A percentile compares a stretch with the other conserved stretches of the same genome.
Conservation (phyloP, 179 eudicot species). For the Carnegiea gigantea region DNA sequence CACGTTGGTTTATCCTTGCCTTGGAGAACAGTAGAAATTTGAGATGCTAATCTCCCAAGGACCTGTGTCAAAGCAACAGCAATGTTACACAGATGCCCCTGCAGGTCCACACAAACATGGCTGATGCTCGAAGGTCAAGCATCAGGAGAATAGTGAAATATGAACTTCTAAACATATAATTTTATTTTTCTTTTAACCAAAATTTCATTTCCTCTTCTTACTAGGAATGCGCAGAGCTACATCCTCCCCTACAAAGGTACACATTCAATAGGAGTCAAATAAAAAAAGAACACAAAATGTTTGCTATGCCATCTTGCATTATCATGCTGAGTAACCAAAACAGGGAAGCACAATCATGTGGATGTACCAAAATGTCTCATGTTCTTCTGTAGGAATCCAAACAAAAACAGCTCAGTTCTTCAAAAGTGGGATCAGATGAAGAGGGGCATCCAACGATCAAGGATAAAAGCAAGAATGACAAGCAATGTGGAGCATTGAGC, state of each 20-base stretch:
- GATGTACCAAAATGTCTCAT: not conserved
- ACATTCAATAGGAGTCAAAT: not conserved
- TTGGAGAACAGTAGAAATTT: slow-evolving; percentile 83
- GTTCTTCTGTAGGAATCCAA: not conserved
- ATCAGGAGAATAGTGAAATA: not conserved
- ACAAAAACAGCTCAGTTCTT: not conserved
- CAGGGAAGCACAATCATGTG: not conserved
- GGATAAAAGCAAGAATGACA: not conserved
- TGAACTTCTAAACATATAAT: not conserved
- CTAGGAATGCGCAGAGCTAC: not conserved
- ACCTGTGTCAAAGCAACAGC: slow-evolving; percentile 45
- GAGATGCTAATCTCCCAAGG: slow-evolving; percentile 94
- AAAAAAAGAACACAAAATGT: not conserved
- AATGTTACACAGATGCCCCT: not conserved
- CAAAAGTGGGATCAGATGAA: not conserved
- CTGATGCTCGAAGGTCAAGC: slow-evolving; percentile 6
- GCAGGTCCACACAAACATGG: slow-evolving; percentile 11
- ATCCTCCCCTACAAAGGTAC: not conserved
- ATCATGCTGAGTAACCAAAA: not conserved
- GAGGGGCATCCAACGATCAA: too few relatives aligned
- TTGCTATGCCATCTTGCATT: not conserved
- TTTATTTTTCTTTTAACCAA: too few relatives aligned
- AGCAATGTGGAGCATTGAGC: not conserved
- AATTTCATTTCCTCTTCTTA: too few relatives aligned
- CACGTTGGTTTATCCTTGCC: slow-evolving; percentile 97